Conservation (phyloP, 1,284 basidiomycete genomes). For the Prillingera fragicola region DNA sequence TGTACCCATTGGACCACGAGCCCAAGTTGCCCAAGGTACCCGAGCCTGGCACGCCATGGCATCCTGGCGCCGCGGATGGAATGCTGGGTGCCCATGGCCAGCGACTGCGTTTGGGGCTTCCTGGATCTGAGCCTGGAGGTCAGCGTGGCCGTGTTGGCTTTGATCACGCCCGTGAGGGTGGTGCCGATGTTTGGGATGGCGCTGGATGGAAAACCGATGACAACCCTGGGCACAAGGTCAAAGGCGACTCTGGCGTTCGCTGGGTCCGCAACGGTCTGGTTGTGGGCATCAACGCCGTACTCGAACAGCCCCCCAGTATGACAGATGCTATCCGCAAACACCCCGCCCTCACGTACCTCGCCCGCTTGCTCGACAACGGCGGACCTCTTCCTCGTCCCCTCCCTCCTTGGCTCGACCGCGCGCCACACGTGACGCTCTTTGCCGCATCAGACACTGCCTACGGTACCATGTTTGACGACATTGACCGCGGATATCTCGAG, state of each 20-base stretch:
- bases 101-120: conserved; percentile 60
- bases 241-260: conserved; percentile 45
- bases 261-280: conserved; percentile 71
- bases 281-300: conserved; percentile 66
- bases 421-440: conserved; percentile 79
- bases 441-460: conserved; percentile 79
- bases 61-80: conserved; percentile 65
- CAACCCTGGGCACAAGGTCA: conserved; percentile 1
- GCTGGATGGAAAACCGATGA: conserved; percentile 28
- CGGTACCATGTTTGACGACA: conserved; percentile 56
- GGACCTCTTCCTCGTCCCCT: conserved; percentile 63
- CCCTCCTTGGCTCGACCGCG: conserved; percentile 47
- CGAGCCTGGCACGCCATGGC: conserved; percentile 74
- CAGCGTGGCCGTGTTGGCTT: conserved; percentile 59
- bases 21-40: conserved; percentile 55
- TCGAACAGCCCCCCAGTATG: conserved; percentile 68
- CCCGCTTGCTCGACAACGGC: conserved; percentile 50
- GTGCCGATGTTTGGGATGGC: conserved; percentile 48
- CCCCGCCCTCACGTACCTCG: conserved; percentile 63
- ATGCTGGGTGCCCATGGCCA: conserved; percentile 78
- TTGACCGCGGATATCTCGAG: conserved; percentile 77
- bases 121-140: conserved; percentile 48
- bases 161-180: conserved; percentile 65
- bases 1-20: conserved; percentile 57
- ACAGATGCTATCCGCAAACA: conserved; percentile 59